A percentile compares a stretch with the other conserved stretches of the same genome.
Conservation (phyloP, 495 filamentous ascomycete genomes). For the Echria macrotheca region DNA sequence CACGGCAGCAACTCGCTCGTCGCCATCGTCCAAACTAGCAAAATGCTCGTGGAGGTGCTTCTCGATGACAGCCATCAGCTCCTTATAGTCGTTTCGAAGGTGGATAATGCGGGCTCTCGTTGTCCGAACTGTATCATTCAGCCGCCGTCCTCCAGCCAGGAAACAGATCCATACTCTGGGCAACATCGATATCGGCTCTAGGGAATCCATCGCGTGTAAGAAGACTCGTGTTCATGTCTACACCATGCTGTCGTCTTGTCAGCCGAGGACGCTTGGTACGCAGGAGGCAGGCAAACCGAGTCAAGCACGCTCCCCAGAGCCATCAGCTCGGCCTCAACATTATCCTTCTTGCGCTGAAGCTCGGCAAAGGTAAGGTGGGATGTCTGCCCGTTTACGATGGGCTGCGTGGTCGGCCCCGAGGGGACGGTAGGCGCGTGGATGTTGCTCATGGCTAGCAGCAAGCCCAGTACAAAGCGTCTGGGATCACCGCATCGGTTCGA, state of each 20-base stretch:
- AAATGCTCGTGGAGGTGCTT: conserved; percentile 76
- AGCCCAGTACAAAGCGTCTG: conserved; percentile 13
- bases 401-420: conserved; percentile 58
- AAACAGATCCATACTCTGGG: conserved; percentile 63
- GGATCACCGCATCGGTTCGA: neutral
- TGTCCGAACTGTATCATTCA: conserved; percentile 63
- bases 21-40: conserved; percentile 43
- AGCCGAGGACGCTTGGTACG: conserved; percentile 4
- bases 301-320: conserved; percentile 79
- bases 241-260: conserved; percentile 62
- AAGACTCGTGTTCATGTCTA: conserved; percentile 85
- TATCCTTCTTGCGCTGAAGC: conserved; percentile 66
- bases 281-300: conserved; percentile 56
- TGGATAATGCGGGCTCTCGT: conserved; percentile 84
- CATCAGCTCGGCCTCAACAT: conserved; percentile 76
- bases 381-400: conserved; percentile 45
- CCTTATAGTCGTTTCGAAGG: conserved; percentile 89
- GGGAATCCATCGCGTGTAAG: conserved; percentile 92
- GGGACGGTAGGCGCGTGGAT: conserved; percentile 71
- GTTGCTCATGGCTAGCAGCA: conserved; percentile 23
- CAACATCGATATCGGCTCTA: conserved; percentile 87
- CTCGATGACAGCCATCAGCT: conserved; percentile 76
- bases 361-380: conserved; percentile 56
- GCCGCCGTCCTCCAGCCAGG: conserved; percentile 9
- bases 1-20: conserved; percentile 13